Base-by-base conservation (phyloP, 2,329 filamentous ascomycete genomes). In the Ascosphaera aggregata region DNA sequence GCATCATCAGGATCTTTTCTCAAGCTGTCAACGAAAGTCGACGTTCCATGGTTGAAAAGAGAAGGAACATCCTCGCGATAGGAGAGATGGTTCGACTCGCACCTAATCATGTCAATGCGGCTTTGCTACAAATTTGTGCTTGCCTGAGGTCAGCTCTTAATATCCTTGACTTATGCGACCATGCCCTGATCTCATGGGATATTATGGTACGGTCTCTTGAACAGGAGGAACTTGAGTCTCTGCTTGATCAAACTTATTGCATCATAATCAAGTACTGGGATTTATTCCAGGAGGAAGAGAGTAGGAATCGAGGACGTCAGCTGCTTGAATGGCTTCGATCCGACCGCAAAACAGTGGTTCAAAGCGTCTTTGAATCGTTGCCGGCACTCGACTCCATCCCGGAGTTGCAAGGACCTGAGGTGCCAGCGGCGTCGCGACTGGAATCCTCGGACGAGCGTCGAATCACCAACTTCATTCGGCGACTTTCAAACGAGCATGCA, bases 51-150 rank as follows among this genome's bases (percentile, higher is more conserved):
- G 67, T 52, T 49, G 84, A 94, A 51, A 81, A 84, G 49, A 71
- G 71, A 41, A 69, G 78, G 42, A 84, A 76, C 47, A 71, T 98
- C 7, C 71, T 71, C 45, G 85, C 81, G 3, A 77, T 98, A 51
- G 79, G 82, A 47, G 81, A 92, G 52, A 80, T 98, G 69, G 77
- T 94, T 38, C 71, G 65, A 40, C 63, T 91, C 37, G 79, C 80
- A 35, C 76, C 73, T 48, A 65, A 66, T 2, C 74, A 80, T 49
- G 72, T 85, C 22, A 76, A 73, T 43, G 73, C 77, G 47, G 89
- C 81, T 38, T 65, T 93, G 32, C 86, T 89, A 17, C 86, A 94
- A 63, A 86, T 95, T 41, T 82, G 82, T 46, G 84, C 86, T n/a
- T 94, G 81, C 51, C 63, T 98, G 9, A 73, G 92, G 44, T 84